These are phyloP conservation scores for Fusarium marasasianum DNA, from an alignment of 2,329 filamentous ascomycete species.

Conservation along the genomic window DNA sequence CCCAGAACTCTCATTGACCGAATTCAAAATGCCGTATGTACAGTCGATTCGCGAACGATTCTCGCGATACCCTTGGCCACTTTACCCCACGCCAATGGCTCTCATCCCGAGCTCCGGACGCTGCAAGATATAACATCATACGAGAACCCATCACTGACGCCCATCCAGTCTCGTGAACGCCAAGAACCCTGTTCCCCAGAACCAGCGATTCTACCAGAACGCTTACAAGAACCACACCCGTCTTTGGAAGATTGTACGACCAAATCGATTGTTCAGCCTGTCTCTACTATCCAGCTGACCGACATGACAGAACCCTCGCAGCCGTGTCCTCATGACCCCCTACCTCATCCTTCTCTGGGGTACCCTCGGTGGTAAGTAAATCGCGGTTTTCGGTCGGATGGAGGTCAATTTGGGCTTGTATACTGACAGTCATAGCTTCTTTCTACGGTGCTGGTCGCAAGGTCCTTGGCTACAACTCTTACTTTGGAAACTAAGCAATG, in stretches of 20 bases:
- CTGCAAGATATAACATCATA: slow-evolving; percentile 38
- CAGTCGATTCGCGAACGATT: slow-evolving; percentile 33
- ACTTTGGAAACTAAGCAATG: slow-evolving; percentile 66
- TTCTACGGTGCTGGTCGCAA: slow-evolving; percentile 81
- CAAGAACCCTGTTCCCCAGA: slow-evolving; percentile 78
- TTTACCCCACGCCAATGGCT: slow-evolving; percentile 41
- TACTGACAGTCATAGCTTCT: slow-evolving; percentile 51
- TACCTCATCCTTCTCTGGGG: slow-evolving; percentile 74
- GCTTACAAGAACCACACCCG: slow-evolving; percentile 75
- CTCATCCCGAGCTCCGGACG: slow-evolving; percentile 17
- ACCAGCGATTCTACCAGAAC: slow-evolving; percentile 79
- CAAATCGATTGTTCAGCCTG: slow-evolving; percentile 19
- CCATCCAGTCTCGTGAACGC: slow-evolving; percentile 69
- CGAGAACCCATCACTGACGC: slow-evolving; percentile 43
- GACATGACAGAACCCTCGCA: slow-evolving; percentile 66
- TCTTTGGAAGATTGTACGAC: slow-evolving; percentile 80
- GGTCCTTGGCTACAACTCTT: slow-evolving; percentile 81
- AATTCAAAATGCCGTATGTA: slow-evolving; percentile 55
- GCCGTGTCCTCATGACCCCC: slow-evolving; percentile 71
- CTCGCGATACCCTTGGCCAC: slow-evolving; percentile 13
- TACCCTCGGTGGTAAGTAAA: slow-evolving; percentile 66
- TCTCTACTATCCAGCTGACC: slow-evolving; percentile 33
- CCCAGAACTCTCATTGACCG: slow-evolving; percentile 38
- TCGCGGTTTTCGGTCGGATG: background rate
- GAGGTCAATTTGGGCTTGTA: background rate